Evolutionary conservation across 2,329 filamentous ascomycete species (phyloP), one percentile per base, ranked within the genome.

Genomic region (Truncatella angustata): DNA sequence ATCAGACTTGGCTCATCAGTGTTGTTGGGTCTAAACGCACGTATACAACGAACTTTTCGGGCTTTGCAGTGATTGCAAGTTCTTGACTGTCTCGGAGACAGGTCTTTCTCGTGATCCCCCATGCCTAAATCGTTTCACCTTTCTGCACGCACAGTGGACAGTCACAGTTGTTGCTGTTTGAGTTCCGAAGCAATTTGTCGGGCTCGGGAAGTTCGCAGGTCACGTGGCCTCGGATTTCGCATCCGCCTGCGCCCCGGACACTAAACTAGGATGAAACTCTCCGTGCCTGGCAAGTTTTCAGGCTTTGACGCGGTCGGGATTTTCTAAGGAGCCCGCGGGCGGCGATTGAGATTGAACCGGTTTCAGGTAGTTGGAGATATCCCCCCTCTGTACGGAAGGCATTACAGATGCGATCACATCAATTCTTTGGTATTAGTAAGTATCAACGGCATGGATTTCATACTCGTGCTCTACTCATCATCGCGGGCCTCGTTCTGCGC

Each of bases 41-140:
- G 16, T 5, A 37, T 39, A 18, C 46, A 49, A 26, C 46, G 46
- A n/a, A 49, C 46, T 34, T 49, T 49, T 18, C 46, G 18, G 6
- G 32, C 46, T n/a, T 49, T 49, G 46, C 46, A 49, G 21, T 49
- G 46, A 18, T 49, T 34, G 21, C 46, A 49, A 26, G 46, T 49
- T 34, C 46, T 12, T 9, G 46, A 49, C 32, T 36, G 46, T 39
- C 46, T 49, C 18, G 46, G 46, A 14, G 20, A 12, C 21, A 49
- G 34, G 23, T 49, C 32, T 9, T 14, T 24, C 10, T 44, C 40
- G 24, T 23, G 12, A 24, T 21, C 28, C 28, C 7, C 14, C 28
- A 32, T 32, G 28, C 28, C 28, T 7, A 32, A 32, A 14, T 32
- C 7, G 28, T 32, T 7, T 14, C 28, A 32, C 7, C 28, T 32